These are phyloP conservation scores for Spiromastix sp. DNA, from an alignment of 2,329 filamentous ascomycete species.

Conservation along the genomic window DNA sequence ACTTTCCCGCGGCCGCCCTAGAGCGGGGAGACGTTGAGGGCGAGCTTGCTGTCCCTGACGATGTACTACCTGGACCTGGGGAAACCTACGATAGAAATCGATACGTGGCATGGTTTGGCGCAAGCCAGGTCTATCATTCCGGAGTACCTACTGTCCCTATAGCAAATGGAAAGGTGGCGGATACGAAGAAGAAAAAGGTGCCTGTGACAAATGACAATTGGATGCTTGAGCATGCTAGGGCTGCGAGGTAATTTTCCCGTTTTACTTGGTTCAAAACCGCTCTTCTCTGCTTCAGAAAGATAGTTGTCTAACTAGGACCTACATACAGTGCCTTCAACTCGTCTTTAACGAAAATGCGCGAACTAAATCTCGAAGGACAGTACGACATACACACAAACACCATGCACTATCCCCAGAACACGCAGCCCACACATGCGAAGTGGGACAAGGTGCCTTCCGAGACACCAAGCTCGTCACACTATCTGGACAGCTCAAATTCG, in stretches of 20 bases:
- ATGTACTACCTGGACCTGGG: constrained; percentile 61
- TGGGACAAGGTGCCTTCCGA: constrained; percentile 59
- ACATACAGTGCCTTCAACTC: constrained; percentile 71
- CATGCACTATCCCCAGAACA: constrained; percentile 76
- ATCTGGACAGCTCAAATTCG: constrained; percentile 22
- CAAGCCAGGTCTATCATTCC: constrained; percentile 89
- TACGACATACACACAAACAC: constrained; percentile 93
- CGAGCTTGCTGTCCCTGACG: constrained; percentile 82
- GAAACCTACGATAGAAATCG: constrained; percentile 98
- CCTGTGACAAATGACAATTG: constrained; percentile 90
- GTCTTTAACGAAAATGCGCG: constrained; percentile 57
- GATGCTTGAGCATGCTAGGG: constrained; percentile 89
- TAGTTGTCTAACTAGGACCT: too few species aligned
- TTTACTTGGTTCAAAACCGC: too few species aligned
- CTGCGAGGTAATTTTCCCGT: constrained; percentile 81
- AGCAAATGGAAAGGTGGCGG: constrained; percentile 60
- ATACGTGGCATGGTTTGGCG: constrained; percentile 97
- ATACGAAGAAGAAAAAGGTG: constrained; percentile 73
- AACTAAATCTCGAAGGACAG: constrained; percentile 60
- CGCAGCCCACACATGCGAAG: constrained; percentile 79
- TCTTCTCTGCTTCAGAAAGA: too few species aligned
- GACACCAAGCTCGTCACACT: constrained; percentile 14
- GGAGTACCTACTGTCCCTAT: constrained; percentile 66
- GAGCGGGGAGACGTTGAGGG: constrained; percentile 75
- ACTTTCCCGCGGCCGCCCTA: constrained; percentile 64